These are phyloP conservation scores for Exophiala calicioides DNA, from an alignment of 2,329 filamentous ascomycete genomes.

Conservation along the genomic window DNA sequence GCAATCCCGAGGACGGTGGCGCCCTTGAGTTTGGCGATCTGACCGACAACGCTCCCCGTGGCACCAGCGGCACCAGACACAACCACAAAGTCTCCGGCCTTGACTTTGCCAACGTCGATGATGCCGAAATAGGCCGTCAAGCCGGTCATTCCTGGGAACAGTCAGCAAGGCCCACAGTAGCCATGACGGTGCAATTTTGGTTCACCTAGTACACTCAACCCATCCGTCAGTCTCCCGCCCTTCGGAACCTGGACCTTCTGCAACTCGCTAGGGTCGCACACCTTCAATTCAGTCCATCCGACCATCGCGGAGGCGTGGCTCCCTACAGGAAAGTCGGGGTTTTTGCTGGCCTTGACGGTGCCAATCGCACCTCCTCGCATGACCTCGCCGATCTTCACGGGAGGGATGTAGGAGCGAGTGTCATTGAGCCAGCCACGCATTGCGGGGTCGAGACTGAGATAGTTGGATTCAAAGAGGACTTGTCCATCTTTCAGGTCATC, in stretches of 20 bases:
- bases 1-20: conserved; percentile 63
- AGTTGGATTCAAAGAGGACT: conserved; percentile 49
- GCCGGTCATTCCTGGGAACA: conserved; percentile 46
- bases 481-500: conserved; percentile 38
- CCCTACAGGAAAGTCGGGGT: conserved; percentile 35
- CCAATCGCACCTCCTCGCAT: conserved; percentile 41
- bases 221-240: conserved; percentile 39
- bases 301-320: conserved; percentile 36
- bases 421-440: conserved; percentile 53
- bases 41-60: conserved; percentile 53
- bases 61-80: conserved; percentile 76
- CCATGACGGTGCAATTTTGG: too few relatives aligned
- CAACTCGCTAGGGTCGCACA: conserved; percentile 37
- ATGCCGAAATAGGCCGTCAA: conserved; percentile 76
- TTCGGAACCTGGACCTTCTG: conserved; percentile 3
- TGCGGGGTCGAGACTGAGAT: conserved; percentile 55
- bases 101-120: conserved; percentile 64
- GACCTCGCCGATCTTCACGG: conserved; percentile 43
- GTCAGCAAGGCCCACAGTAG: too few relatives aligned
- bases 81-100: conserved; percentile 71
- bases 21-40: conserved; percentile 54
- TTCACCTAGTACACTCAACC: conserved; percentile 39
- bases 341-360: conserved; percentile 40
- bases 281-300: conserved; percentile 45
- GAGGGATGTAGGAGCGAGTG: conserved; percentile 42